Conservation (phyloP, 257 asterid genomes). For the Penstemon barbatus region DNA sequence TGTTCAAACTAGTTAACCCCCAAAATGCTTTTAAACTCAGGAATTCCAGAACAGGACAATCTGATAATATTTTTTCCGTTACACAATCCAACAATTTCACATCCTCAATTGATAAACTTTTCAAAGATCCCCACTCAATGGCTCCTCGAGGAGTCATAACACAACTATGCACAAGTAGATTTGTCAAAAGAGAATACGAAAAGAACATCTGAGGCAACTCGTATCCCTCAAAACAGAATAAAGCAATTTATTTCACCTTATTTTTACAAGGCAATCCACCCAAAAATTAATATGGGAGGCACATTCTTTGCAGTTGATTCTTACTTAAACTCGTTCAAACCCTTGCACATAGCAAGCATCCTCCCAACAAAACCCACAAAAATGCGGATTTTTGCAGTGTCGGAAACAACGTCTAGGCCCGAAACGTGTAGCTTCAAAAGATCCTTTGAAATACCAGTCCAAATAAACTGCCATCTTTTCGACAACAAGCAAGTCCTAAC, state of each 20-base stretch:
- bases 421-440: not conserved
- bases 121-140: constrained; percentile 23
- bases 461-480: constrained; percentile 18
- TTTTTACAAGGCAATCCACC: constrained; percentile 15
- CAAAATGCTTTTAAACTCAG: not conserved
- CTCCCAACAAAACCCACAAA: constrained; percentile 12
- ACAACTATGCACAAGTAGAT: not conserved
- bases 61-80: not conserved
- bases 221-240: not conserved
- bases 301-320: not conserved
- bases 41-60: constrained; percentile 2
- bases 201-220: not conserved
- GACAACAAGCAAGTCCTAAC: constrained; percentile 20
- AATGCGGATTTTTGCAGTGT: not conserved
- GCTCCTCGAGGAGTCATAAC: not conserved
- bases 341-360: not conserved
- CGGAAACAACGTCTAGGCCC: not conserved
- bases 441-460: constrained; percentile 16
- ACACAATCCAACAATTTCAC: not conserved
- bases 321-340: constrained; percentile 3
- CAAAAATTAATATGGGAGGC: constrained; percentile 9
- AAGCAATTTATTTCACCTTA: constrained; percentile 16
- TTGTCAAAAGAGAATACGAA: constrained; percentile 3
- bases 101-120: not conserved
- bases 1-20: not conserved